These are phyloP conservation scores for Penicillium canariense DNA, from an alignment of 495 filamentous ascomycete genomes.

Conservation along the genomic window DNA sequence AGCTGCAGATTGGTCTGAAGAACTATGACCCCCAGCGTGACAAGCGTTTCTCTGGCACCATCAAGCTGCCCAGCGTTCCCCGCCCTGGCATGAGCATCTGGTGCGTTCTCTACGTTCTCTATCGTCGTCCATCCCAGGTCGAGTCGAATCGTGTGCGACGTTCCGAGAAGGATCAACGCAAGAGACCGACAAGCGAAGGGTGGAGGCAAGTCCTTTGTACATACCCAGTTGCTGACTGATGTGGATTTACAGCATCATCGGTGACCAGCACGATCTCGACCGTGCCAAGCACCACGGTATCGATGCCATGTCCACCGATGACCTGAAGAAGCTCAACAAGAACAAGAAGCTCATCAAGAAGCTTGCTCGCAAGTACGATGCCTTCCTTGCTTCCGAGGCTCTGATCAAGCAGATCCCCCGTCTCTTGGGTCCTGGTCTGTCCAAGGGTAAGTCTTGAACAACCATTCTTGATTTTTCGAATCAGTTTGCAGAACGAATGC, in stretches of 20 bases:
- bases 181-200: background rate
- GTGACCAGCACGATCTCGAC: constrained; percentile 99
- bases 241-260: constrained; percentile 66
- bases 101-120: constrained; percentile 43
- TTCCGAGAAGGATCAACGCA: background rate
- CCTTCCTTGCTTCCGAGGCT: constrained; percentile 92
- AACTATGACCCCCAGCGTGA: constrained; percentile 99
- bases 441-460: constrained; percentile 68
- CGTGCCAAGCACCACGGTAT: constrained; percentile 97
- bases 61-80: constrained; percentile 86
- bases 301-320: constrained; percentile 95
- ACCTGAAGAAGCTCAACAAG: constrained; percentile 99
- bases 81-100: constrained; percentile 94
- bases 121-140: background rate
- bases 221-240: background rate
- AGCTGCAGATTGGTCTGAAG: constrained; percentile 98
- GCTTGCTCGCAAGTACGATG: constrained; percentile 99
- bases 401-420: constrained; percentile 99
- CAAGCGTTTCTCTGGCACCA: constrained; percentile 99
- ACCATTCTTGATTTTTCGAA: background rate
- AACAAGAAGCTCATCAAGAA: constrained; percentile 99
- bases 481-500: constrained; percentile 3
- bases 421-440: constrained; percentile 97
- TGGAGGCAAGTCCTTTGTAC: background rate
- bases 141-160: background rate